Evolutionary conservation across 495 filamentous ascomycete genomes (phyloP), one percentile per base, ranked within the genome.

Genomic region (Xylaria venustula): DNA sequence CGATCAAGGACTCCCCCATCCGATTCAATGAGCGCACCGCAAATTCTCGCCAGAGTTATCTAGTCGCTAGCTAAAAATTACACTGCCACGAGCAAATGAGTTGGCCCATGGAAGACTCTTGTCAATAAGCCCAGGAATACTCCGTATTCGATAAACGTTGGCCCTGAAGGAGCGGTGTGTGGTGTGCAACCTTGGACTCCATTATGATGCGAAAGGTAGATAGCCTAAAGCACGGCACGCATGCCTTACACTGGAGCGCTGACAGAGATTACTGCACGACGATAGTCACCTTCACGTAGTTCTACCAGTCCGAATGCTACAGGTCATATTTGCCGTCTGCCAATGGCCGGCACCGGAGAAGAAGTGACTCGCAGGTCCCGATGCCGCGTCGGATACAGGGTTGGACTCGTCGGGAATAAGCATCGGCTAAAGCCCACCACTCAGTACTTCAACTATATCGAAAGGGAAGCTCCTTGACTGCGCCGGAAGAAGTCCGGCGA

Each of bases 341-440:
- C 25, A 15, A 54, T 40, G 25, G 36, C 50, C 58, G 67, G 62
- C 62, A 62, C 63, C 65, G 65, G 65, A 66, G 63, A 40, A 19
- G 19, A 14, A 48, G 22, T 58, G 60, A 60, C 52, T 62, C 28
- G 58, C 57, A 6, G 5, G 37, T 57, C 61, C 68, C 65, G 65
- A 66, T 68, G 63, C 58, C 23, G 34, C 55, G 34, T 62, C 63
- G 65, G 60, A 41, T 64, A 63, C 26, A 41, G 41, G 47, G 19
- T 22, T 48, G 54, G 41, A 47, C 2, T 26, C 22, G 41, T 36
- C 63, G 63, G 65, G 58, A 68, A 70, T 66, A 70, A 64, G 41
- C 61, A 46, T 48, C 44, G 49, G 48, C 42, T 60, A 34, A 8
- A 54, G 30, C 17, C 19, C 25, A 20, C 15, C 6, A 4, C 19